These are phyloP conservation scores for Hymenoscyphus repandus DNA, from an alignment of 2,329 filamentous ascomycete species.

Conservation along the genomic window DNA sequence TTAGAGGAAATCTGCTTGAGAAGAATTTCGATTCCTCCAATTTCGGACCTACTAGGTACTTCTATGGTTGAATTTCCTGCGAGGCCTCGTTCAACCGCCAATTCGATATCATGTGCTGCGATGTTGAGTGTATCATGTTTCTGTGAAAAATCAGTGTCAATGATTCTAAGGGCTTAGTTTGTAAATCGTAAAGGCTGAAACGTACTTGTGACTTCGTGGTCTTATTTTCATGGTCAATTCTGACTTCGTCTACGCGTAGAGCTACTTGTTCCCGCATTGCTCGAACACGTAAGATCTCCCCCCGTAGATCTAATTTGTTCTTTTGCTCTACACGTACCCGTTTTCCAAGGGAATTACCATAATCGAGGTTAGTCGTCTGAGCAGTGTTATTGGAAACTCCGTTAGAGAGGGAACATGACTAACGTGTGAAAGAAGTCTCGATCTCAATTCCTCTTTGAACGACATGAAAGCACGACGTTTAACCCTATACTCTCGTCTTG, in stretches of 20 bases:
- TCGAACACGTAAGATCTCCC: constrained; percentile 55
- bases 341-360: constrained; percentile 51
- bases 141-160: constrained; percentile 25
- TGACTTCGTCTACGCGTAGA: constrained; percentile 57
- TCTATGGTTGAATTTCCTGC: constrained; percentile 44
- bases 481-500: constrained; percentile 48
- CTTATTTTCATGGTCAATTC: constrained; percentile 52
- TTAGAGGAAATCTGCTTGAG: constrained; percentile 51
- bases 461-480: constrained; percentile 53
- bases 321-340: constrained; percentile 52
- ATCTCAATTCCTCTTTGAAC: constrained; percentile 52
- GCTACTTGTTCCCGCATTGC: constrained; percentile 57
- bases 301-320: constrained; percentile 50
- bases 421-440: constrained; percentile 54
- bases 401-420: constrained; percentile 26
- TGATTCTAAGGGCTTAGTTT: not conserved
- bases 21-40: constrained; percentile 52
- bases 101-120: constrained; percentile 56
- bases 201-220: constrained; percentile 47
- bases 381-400: constrained; percentile 6
- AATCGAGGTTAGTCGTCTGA: constrained; percentile 54
- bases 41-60: constrained; percentile 44
- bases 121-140: constrained; percentile 48
- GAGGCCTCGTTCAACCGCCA: constrained; percentile 47
- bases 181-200: not conserved